Percentiles rank a stretch among this genome's conserved stretches.
phyloP scores from a whole-genome alignment of 495 filamentous ascomycete species.

The Cetradonia linearis region DNA sequence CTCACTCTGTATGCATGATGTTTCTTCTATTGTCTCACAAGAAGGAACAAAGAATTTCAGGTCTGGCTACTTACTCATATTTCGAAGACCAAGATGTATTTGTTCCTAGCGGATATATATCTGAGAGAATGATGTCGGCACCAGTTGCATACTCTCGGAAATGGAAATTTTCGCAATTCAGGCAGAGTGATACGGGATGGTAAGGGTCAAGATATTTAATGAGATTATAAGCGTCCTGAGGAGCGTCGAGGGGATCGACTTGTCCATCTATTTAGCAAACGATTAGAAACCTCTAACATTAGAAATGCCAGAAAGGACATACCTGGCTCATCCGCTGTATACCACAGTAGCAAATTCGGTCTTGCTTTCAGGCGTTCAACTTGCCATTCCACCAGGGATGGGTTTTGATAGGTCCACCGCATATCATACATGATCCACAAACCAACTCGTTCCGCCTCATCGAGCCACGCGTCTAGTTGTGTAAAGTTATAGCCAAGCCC shows the following conservation, averaged over 20 bases:
- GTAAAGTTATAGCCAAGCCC: conserved; percentile 25
- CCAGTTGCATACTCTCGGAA: conserved; percentile 50
- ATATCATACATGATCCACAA: conserved; percentile 59
- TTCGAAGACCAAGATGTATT: conserved; percentile 38
- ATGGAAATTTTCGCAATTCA: conserved; percentile 65
- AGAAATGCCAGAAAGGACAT: neutral
- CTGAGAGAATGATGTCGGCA: conserved; percentile 56
- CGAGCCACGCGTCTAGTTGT: conserved; percentile 41
- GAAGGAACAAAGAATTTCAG: neutral
- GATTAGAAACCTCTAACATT: neutral
- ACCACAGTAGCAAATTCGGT: conserved; percentile 52
- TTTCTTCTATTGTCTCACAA: too few species aligned
- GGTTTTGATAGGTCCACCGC: conserved; percentile 50
- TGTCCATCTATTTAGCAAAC: conserved; percentile 41
- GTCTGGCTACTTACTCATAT: conserved; percentile 25
- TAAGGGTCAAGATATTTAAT: conserved; percentile 54
- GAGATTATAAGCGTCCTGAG: conserved; percentile 32
- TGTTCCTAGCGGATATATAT: conserved; percentile 55
- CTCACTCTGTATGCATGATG: too few species aligned
- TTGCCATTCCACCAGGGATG: conserved; percentile 40
- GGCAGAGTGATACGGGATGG: conserved; percentile 53
- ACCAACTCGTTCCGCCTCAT: conserved; percentile 44
- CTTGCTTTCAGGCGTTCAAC: conserved; percentile 42
- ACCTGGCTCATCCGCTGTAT: conserved; percentile 55
- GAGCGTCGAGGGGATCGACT: conserved; percentile 45